A percentile compares a stretch with the other conserved stretches of the same genome.
Conservation (phyloP, 345 rosid species). For the Pelargonium nanum region DNA sequence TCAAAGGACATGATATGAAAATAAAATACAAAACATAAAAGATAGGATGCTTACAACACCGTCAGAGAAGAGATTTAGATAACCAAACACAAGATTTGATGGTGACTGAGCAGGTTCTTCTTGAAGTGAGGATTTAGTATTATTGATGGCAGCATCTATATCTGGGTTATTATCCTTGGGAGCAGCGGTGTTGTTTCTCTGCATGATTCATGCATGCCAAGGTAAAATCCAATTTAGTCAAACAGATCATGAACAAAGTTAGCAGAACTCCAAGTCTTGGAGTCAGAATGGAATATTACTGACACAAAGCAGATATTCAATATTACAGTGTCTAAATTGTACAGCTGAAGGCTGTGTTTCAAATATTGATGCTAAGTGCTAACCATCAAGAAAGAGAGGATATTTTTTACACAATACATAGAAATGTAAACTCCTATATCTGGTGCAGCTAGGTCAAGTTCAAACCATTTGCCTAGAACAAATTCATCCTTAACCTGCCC, state of each 20-base stretch:
- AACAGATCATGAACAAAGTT: neutral
- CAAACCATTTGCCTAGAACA: too few relatives aligned
- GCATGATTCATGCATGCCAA: slow-evolving; percentile 20
- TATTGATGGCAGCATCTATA: slow-evolving; percentile 19
- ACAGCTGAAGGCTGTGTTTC: too few relatives aligned
- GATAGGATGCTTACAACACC: slow-evolving; percentile 79
- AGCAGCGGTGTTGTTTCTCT: slow-evolving; percentile 51
- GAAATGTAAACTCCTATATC: too few relatives aligned
- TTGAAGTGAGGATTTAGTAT: slow-evolving; percentile 20
- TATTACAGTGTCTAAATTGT: too few relatives aligned
- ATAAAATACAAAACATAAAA: neutral
- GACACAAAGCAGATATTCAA: too few relatives aligned
- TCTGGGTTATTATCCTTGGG: slow-evolving; percentile 29
- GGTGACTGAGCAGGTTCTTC: slow-evolving; percentile 31
- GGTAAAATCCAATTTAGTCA: neutral
- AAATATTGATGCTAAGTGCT: too few relatives aligned
- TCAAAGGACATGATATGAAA: too few relatives aligned
- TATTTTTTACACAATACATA: too few relatives aligned
- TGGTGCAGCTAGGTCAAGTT: too few relatives aligned
- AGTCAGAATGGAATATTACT: neutral
- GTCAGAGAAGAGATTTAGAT: slow-evolving; percentile 96
- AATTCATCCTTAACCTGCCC: too few relatives aligned
- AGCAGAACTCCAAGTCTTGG: neutral
- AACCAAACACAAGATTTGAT: slow-evolving; percentile 85
- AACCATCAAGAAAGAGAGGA: too few relatives aligned